Evolutionary conservation across 768 basidiomycete species (phyloP), one percentile per base, ranked within the genome.

Genomic region (Sutorius australiensis): DNA sequence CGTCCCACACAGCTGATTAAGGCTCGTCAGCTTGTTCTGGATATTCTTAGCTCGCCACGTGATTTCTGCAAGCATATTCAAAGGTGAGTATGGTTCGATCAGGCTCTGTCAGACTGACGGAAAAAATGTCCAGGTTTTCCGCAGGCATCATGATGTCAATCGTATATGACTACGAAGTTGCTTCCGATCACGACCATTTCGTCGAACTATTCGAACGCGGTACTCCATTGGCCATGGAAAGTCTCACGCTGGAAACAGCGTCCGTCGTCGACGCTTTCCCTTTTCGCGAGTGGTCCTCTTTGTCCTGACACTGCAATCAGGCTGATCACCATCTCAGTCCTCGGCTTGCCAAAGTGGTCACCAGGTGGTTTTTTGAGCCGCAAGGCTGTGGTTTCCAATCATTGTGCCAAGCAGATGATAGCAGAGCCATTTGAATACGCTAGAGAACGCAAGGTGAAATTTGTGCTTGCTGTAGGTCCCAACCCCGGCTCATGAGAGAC

Each of bases 101-200:
- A 8, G 32, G 24, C 2, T 14, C 1, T 21, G 5, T 8, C 6
- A 6, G 31, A 34, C 42, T 11, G 36, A 57, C 12, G 1, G 5
- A 6, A 3, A n/a, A 3, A n/a, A 7, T 4, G 7, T 43, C 6
- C 34, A 73, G 74, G 48, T 59, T 66, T 37, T 62, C 72, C 9
- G 67, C 73, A 13, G 63, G 72, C 1, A 67, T 75, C 2, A 65
- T 75, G 38, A 61, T 78, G 50, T 67, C 71, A 14, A 64, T 78
- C 13, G 66, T 72, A 13, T 79, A 79, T 38, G 78, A 75, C 17
- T 65, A 70, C 17, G 58, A 70, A 6, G 65, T 75, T 7, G 66
- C 66, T 14, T 61, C 71, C 8, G 54, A 65, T 31, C 67, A 67
- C 1, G 76, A 77, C 44, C 62, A 65, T 31, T 71, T 74, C 53